These are phyloP conservation scores for Colletotrichum tabaci DNA, from an alignment of 2,329 filamentous ascomycete species.

Conservation along the genomic window DNA sequence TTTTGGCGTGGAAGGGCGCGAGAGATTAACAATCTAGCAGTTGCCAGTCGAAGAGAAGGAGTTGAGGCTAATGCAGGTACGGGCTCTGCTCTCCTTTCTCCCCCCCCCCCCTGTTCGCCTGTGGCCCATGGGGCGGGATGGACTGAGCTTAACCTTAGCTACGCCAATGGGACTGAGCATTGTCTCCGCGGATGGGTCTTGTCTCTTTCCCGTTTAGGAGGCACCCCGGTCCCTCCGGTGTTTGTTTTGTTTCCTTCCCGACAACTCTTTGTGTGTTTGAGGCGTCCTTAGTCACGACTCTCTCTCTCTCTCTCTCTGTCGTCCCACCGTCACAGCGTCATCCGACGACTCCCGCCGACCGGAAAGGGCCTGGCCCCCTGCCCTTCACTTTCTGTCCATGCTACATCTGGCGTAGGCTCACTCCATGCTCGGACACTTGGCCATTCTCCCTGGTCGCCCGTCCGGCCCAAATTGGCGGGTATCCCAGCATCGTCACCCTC, in stretches of 20 bases:
- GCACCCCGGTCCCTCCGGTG: not conserved
- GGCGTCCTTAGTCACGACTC: not conserved
- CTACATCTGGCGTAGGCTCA: constrained; percentile 6
- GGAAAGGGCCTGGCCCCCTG: constrained; percentile 15
- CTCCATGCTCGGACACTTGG: constrained; percentile 19
- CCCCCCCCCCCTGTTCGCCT: not conserved
- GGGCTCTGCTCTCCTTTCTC: constrained; percentile 3
- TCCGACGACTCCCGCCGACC: constrained; percentile 23
- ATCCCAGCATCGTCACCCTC: constrained; percentile 9
- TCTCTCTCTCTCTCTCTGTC: not conserved
- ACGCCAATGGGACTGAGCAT: constrained; percentile 17
- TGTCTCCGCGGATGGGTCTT: not conserved
- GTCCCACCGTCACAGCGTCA: constrained; percentile 26
- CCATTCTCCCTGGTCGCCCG: constrained; percentile 7
- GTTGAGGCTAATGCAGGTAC: constrained; percentile 35
- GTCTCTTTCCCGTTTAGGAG: constrained; percentile 22
- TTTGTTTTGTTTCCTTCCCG: constrained; percentile 28
- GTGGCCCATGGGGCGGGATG: constrained; percentile 21
- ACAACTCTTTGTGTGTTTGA: constrained; percentile 17
- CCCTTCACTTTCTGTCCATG: not conserved
- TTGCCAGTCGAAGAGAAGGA: constrained; percentile 11
- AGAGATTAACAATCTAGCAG: not conserved
- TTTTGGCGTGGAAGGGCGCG: not conserved
- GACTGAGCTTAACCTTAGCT: constrained; percentile 24
- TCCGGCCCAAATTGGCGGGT: constrained; percentile 21